Conservation (phyloP, 2,329 filamentous ascomycete genomes). For the Remersonia thermophila region DNA sequence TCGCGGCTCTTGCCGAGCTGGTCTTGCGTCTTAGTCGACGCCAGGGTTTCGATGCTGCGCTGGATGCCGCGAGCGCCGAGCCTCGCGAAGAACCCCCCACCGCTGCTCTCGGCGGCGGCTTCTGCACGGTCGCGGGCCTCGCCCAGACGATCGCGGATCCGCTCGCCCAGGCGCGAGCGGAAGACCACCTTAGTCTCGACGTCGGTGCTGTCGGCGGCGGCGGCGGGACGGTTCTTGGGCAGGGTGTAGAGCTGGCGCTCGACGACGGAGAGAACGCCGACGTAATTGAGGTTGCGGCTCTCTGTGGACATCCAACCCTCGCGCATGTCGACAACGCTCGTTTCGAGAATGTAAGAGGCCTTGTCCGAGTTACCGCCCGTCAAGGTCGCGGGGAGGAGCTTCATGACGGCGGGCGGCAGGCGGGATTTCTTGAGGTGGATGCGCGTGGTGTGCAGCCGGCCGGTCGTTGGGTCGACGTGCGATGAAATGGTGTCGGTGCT, state of each 20-base stretch:
- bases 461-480: constrained; percentile 58
- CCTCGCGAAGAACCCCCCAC: constrained; percentile 39
- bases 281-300: constrained; percentile 70
- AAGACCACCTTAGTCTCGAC: constrained; percentile 66
- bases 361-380: constrained; percentile 55
- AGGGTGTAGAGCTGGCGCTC: constrained; percentile 59
- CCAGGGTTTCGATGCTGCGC: constrained; percentile 66
- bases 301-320: constrained; percentile 77
- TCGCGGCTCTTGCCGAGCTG: constrained; percentile 71
- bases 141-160: constrained; percentile 36
- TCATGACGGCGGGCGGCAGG: constrained; percentile 60
- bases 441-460: constrained; percentile 64
- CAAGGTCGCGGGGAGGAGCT: constrained; percentile 58
- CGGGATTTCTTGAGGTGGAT: constrained; percentile 74
- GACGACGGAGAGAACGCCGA: constrained; percentile 64
- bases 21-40: constrained; percentile 63
- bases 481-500: constrained; percentile 73
- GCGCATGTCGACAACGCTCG: constrained; percentile 63
- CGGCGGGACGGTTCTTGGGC: constrained; percentile 11
- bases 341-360: constrained; percentile 71
- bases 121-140: constrained; percentile 18
- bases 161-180: constrained; percentile 59
- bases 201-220: constrained; percentile 37
- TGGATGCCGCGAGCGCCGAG: constrained; percentile 64
- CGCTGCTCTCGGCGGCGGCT: constrained; percentile 26